A percentile compares a stretch with the other conserved stretches of the same genome.
phyloP scores from a whole-genome alignment of 2,329 filamentous ascomycete species.

The Ascocoryne sarcoides region DNA sequence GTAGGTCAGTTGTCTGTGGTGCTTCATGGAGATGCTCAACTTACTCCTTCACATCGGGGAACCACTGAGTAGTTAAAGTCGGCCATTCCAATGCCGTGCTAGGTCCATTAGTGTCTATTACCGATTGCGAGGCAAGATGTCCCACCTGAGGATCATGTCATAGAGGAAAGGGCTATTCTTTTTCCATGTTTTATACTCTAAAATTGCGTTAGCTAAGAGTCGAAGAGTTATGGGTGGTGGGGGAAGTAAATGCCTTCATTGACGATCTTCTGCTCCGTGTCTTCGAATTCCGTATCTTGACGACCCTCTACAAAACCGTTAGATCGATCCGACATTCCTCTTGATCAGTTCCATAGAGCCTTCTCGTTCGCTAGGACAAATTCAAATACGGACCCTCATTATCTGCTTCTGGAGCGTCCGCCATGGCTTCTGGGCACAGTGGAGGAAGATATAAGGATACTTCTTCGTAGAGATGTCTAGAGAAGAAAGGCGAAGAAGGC shows the following conservation, averaged over 20 bases:
- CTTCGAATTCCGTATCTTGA: constrained; percentile 53
- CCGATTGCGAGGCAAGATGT: no score
- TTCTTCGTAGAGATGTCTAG: no score
- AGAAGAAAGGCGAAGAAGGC: neutral
- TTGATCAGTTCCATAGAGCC: no score
- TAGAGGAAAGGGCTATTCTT: constrained; percentile 99
- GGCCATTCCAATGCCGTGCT: constrained; percentile 95
- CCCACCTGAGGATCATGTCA: constrained; percentile 82
- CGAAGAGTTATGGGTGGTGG: no score
- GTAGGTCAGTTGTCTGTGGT: no score
- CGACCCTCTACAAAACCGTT: neutral
- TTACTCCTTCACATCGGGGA: constrained; percentile 82
- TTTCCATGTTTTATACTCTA: constrained; percentile 99
- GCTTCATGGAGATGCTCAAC: no score
- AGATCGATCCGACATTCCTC: no score
- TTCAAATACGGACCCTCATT: constrained; percentile 37
- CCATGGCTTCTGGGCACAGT: constrained; percentile 31
- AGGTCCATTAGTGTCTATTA: no score
- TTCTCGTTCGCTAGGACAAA: neutral
- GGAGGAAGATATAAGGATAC: neutral
- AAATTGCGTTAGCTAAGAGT: constrained; percentile 1
- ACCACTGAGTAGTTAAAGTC: constrained; percentile 95
- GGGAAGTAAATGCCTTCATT: constrained; percentile 90
- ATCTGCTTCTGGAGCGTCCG: constrained; percentile 36
- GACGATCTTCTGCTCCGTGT: constrained; percentile 76